These are phyloP conservation scores for Neurospora terricola DNA, from an alignment of 495 filamentous ascomycete genomes.

Conservation along the genomic window DNA sequence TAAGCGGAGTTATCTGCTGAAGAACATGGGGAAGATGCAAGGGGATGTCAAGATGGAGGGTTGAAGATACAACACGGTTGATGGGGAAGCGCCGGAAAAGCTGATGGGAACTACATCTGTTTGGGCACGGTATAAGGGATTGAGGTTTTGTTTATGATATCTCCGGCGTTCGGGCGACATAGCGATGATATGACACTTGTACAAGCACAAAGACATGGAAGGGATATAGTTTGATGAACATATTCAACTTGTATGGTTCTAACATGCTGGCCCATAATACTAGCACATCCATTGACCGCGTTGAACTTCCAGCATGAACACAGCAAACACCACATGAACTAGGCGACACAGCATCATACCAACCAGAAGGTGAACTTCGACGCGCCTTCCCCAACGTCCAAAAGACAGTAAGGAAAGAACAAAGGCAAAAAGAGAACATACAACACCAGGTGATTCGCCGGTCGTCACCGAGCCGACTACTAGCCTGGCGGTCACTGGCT, in stretches of 20 bases:
- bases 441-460: neutral
- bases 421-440: neutral
- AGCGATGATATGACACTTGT: neutral
- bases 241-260: neutral
- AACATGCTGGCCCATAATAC: neutral
- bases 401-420: too few species aligned
- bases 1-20: constrained; percentile 81
- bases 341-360: neutral
- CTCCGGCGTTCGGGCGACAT: neutral
- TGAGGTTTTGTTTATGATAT: neutral
- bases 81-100: neutral
- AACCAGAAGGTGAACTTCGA: too few species aligned
- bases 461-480: neutral
- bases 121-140: neutral
- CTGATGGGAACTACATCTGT: neutral
- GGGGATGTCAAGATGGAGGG: constrained; percentile 44
- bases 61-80: constrained; percentile 3
- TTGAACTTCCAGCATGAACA: neutral
- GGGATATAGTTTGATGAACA: neutral
- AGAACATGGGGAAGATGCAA: constrained; percentile 47
- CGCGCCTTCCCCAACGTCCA: too few species aligned
- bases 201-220: neutral
- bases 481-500: constrained; percentile 7
- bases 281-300: neutral
- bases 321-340: neutral